These are phyloP conservation scores for Arbutus unedo DNA, from an alignment of 148 eudicot genomes.

Conservation along the genomic window DNA sequence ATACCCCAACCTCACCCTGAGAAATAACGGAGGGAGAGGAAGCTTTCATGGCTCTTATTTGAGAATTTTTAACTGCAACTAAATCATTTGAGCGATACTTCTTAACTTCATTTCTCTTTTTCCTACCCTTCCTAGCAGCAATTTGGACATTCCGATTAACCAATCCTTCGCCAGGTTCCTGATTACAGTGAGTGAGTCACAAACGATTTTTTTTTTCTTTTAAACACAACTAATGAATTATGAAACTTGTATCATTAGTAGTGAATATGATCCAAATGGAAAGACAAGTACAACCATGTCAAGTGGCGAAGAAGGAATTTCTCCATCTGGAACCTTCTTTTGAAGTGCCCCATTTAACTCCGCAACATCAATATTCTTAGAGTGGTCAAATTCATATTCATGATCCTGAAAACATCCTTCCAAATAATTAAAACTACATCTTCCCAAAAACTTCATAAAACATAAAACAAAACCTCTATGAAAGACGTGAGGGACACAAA, in stretches of 20 bases:
- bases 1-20: constrained; percentile 27
- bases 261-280: constrained; percentile 16
- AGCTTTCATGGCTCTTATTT: constrained; percentile 26
- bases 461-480: neutral
- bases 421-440: constrained; percentile 21
- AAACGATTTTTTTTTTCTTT: constrained; percentile 8
- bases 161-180: constrained; percentile 45
- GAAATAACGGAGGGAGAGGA: constrained; percentile 32
- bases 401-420: constrained; percentile 46
- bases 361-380: constrained; percentile 21
- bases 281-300: constrained; percentile 42
- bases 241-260: constrained; percentile 7
- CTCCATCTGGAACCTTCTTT: constrained; percentile 25
- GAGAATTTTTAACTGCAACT: constrained; percentile 30
- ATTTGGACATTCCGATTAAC: constrained; percentile 37
- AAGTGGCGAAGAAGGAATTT: constrained; percentile 26
- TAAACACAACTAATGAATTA: neutral
- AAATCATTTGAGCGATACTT: constrained; percentile 33
- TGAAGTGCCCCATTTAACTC: constrained; percentile 27
- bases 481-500: neutral
- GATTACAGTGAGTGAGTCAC: constrained; percentile 42
- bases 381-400: constrained; percentile 31
- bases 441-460: constrained; percentile 8
- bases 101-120: constrained; percentile 53
- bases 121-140: constrained; percentile 56